phyloP scores from a whole-genome alignment of 306 rosid genomes.

The Trifolium subterraneum region DNA sequence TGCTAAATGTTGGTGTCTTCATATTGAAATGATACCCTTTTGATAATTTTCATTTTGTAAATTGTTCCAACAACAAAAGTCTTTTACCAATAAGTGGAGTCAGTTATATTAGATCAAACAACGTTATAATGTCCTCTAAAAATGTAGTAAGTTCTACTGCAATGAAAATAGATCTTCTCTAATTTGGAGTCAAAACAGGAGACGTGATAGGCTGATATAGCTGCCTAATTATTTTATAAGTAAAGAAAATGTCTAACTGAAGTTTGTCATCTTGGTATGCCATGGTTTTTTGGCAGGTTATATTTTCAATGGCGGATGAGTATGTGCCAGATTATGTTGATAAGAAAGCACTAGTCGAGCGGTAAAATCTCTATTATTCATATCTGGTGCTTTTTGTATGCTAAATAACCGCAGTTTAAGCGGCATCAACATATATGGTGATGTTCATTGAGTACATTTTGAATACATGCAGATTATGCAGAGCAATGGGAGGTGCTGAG shows the following conservation, averaged over 20 bases:
- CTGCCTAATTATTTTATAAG: not conserved
- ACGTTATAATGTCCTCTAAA: not conserved
- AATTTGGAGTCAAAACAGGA: slow-evolving; percentile 10
- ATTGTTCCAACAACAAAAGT: slow-evolving; percentile 11
- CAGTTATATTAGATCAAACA: not conserved
- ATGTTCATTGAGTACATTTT: slow-evolving; percentile 18
- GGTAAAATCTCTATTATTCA: slow-evolving; percentile 56
- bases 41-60: not conserved
- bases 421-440: slow-evolving; percentile 15
- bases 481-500: slow-evolving; percentile 94
- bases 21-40: slow-evolving; percentile 13
- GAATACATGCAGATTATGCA: slow-evolving; percentile 76
- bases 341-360: slow-evolving; percentile 79
- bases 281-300: slow-evolving; percentile 64
- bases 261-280: slow-evolving; percentile 11
- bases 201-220: slow-evolving; percentile 14
- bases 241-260: slow-evolving; percentile 13
- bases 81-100: not conserved
- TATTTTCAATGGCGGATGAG: slow-evolving; percentile 93
- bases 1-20: slow-evolving; percentile 21
- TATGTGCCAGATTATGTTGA: slow-evolving; percentile 96
- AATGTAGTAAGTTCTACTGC: slow-evolving; percentile 3
- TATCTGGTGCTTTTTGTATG: slow-evolving; percentile 25
- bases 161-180: slow-evolving; percentile 34
- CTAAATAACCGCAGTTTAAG: slow-evolving; percentile 1